Base-by-base conservation (phyloP, 441 rosid species). In the Bruguiera hainesii region DNA sequence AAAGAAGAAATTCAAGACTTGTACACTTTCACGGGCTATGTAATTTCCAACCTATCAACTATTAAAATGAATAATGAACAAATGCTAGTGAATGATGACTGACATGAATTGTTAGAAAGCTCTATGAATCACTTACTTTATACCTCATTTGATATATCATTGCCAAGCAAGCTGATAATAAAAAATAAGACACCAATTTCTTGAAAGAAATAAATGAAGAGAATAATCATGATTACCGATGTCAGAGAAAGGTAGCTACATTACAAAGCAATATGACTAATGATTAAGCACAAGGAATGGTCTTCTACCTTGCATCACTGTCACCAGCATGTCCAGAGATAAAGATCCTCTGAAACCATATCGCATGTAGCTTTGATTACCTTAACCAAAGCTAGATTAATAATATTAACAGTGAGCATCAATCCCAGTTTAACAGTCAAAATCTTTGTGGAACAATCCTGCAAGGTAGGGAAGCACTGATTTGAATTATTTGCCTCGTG, bases 321-420 rank as follows among this genome's bases (percentile, higher is more conserved):
- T 77, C 70, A 95, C 84, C 61, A 97, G 81, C 83, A 82, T 73
- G 82, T 98, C 98, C 97, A 90, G 75, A 92, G 72, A 82, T 79
- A 87, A 80, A 82, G 71, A 52, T 25, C 75, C 49, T 85, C 90
- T 20, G 88, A 72, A 71, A 90, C 99, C 63, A 81, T 63, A 75
- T 95, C 96, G 23, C 93, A 79, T 23, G 98, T 85, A 67, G 82
- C 89, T 84, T 77, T 92, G 79, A 95, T 89, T 62, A 97, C 99
- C 98, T 95, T 30, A 56, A 52, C 63, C 59, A 77, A 75, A 66
- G 21, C 67, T 55, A 66, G 49, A 71, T 68, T 31, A 55, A 37
- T 63, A 63, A 65, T 66, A 70, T 55, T 60, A 46, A 55, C 16
- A 7, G 11, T 49, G 58, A 6, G 49, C n/a, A 42, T 33, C 29